Conservation (phyloP, 1,284 basidiomycete genomes). For the Trametes pubescens region DNA sequence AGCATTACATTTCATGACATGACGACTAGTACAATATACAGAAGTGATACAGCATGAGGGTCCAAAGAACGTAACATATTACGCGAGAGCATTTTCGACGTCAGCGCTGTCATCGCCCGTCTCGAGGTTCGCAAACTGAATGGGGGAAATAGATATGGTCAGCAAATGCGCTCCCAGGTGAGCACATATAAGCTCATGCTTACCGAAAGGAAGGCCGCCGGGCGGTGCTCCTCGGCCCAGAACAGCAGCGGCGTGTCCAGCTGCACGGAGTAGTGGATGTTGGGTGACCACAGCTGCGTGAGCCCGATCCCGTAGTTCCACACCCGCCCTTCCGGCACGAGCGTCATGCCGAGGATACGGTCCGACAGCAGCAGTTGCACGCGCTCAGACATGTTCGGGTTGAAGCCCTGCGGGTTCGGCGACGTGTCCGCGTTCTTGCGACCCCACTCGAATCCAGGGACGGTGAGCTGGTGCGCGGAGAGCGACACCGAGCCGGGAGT, state of each 20-base stretch:
- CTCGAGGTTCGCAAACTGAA: conserved; percentile 86
- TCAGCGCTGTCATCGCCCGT: conserved; percentile 89
- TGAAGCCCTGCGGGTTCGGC: conserved; percentile 91
- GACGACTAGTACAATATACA: conserved; percentile 26
- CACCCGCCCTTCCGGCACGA: conserved; percentile 89
- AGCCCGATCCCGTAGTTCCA: conserved; percentile 96
- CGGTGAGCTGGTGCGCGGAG: conserved; percentile 90
- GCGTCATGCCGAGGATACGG: conserved; percentile 89
- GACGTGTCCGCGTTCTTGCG: conserved; percentile 90
- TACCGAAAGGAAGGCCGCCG: conserved; percentile 88
- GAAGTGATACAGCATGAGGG: conserved; percentile 21
- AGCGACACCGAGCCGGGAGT: conserved; percentile 98
- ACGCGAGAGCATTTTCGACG: conserved; percentile 88
- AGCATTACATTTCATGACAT: conserved; percentile 28
- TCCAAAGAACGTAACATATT: conserved; percentile 34
- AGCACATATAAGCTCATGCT: conserved; percentile 43
- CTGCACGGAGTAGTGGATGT: conserved; percentile 85
- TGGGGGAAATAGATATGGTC: conserved; percentile 8
- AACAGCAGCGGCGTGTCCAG: conserved; percentile 93
- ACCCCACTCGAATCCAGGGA: conserved; percentile 98
- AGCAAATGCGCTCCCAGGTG: conserved; percentile 12
- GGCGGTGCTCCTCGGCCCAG: conserved; percentile 96
- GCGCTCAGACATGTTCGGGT: conserved; percentile 96
- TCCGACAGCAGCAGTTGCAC: conserved; percentile 96
- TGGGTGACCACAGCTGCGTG: conserved; percentile 91